These are phyloP conservation scores for Quercus glauca DNA, from an alignment of 306 rosid species.

Conservation along the genomic window DNA sequence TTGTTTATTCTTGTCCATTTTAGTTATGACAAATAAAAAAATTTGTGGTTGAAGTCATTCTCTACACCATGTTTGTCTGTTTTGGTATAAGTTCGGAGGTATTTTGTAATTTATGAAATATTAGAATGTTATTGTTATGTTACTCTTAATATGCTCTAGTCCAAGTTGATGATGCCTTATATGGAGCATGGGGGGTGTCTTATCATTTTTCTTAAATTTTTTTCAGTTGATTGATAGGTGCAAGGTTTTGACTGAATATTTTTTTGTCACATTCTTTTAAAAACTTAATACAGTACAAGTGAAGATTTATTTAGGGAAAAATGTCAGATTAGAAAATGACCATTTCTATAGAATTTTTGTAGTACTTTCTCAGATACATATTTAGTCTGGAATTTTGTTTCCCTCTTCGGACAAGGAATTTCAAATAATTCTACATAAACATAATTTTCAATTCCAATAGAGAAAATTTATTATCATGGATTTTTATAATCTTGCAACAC, in stretches of 20 bases:
- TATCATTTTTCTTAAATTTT: neutral
- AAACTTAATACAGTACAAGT: neutral
- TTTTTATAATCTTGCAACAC: no score
- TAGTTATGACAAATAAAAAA: conserved; percentile 4
- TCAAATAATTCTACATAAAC: neutral
- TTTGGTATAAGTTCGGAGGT: neutral
- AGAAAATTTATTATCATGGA: no score
- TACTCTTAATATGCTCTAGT: neutral
- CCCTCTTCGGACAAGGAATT: neutral
- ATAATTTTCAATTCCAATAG: neutral
- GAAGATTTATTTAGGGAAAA: neutral
- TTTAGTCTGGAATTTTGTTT: neutral
- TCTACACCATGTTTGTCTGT: neutral
- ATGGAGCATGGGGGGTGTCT: neutral
- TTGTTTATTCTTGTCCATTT: neutral
- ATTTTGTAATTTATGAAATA: neutral
- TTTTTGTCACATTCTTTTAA: neutral
- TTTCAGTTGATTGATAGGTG: neutral
- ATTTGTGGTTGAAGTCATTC: conserved; percentile 5
- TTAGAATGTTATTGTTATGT: neutral
- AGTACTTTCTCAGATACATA: neutral
- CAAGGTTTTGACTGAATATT: neutral
- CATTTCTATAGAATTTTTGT: no score
- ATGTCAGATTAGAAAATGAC: neutral
- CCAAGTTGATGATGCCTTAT: neutral